phyloP scores from a whole-genome alignment of 257 asterid species.

The Solanum neorickii region DNA sequence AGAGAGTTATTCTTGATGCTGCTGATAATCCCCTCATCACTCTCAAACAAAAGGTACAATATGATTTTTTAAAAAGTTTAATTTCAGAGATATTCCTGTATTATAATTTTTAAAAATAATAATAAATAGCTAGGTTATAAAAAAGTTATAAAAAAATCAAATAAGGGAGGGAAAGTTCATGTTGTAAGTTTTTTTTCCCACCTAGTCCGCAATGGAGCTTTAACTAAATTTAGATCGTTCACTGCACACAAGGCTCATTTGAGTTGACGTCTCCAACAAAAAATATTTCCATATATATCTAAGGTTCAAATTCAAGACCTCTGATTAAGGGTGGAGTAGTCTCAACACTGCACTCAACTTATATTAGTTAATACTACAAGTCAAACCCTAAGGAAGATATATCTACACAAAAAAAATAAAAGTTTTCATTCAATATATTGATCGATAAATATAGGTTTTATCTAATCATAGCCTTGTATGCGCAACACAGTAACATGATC shows the following conservation, averaged over 20 bases:
- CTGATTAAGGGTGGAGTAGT: neutral
- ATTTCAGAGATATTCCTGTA: neutral
- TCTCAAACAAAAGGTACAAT: slow-evolving; percentile 16
- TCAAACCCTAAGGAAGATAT: neutral
- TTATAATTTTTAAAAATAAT: neutral
- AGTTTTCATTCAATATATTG: neutral
- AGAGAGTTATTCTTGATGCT: neutral
- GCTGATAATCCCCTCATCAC: neutral
- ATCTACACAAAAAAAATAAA: neutral
- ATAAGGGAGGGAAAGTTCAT: neutral
- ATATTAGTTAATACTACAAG: neutral
- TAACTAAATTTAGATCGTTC: no score
- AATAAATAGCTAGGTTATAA: neutral
- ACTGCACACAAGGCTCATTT: no score
- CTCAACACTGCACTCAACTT: neutral
- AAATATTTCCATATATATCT: neutral
- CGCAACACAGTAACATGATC: neutral
- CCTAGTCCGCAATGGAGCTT: neutral
- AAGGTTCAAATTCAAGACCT: no score
- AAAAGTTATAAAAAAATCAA: neutral
- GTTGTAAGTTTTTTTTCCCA: neutral
- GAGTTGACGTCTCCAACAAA: neutral
- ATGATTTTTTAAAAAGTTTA: neutral
- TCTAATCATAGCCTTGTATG: neutral
- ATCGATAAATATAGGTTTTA: neutral